Base-by-base conservation (phyloP, 495 filamentous ascomycete species). In the Aspergillus taichungensis region DNA sequence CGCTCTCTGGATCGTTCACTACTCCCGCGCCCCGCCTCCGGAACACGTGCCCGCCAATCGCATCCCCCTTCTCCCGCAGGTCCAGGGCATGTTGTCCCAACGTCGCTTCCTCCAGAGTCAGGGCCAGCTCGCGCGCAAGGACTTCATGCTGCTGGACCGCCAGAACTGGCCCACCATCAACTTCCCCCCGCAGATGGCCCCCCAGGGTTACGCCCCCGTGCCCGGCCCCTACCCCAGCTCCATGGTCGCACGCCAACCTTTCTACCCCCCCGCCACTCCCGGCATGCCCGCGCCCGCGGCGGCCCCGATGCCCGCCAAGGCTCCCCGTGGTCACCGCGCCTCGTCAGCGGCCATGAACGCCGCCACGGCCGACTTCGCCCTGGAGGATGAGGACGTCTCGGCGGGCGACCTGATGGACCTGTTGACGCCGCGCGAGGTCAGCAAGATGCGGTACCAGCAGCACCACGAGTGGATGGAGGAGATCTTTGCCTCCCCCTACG, bases 401-500 rank as follows among this genome's bases (percentile, higher is more conserved):
- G 75, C 82, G 2, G 88, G 89, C 11, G 92, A 98, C 56, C 73
- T 85, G 54, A 82, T 98, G 56, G 92, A 98, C 54, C 74, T 87
- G 40, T 67, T 94, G 31, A 90, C 84, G 0, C 88, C 90, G 12
- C 81, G 88, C 6, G 92, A 97, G 47, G 81, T 97, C 51, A 91
- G 87, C 53, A 69, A 82, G 49, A 76, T 79, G 53, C 74, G 92
- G 37, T 98, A 94, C 58, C 83, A 80, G 50, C 92, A 95, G 54
- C 92, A 98, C 55, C 92, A 97, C 52, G 89, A 95, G 62, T 96
- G 90, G 92, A 94, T 97, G 85, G 92, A 95, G 55, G 90, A 98
- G 64, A 80, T 98, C n/a, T 74, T 95, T 37, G 83, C 83, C 2
- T 95, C 88, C 0, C 87, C 88, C 0, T 95, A 90, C 52, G 70